Evolutionary conservation across 2,329 filamentous ascomycete species (phyloP).

Genomic region (Bipolaris gigantea): DNA sequence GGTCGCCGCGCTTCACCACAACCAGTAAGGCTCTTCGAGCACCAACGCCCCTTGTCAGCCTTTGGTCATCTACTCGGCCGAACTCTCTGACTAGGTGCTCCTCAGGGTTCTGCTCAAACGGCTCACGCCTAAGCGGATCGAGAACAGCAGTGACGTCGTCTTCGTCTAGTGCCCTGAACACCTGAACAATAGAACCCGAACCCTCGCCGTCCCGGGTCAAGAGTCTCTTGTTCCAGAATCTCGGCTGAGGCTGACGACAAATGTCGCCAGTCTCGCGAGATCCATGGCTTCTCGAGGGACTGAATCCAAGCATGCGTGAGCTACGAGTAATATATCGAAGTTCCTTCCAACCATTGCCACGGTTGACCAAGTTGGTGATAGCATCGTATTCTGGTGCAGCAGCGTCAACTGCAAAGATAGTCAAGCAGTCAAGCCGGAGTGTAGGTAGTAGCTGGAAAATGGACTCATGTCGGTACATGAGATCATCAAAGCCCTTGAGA

Average conservation of each 20-base stretch:
- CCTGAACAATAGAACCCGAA: conserved; percentile 10
- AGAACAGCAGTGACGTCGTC: conserved; percentile 12
- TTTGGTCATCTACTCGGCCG: conserved; percentile 15
- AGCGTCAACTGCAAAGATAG: conserved; percentile 13
- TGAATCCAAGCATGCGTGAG: conserved; percentile 20
- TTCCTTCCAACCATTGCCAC: conserved; percentile 20
- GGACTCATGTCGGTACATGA: conserved; percentile 19
- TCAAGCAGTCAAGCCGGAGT: conserved; percentile 16
- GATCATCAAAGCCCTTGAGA: conserved; percentile 19
- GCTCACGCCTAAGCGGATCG: conserved; percentile 7
- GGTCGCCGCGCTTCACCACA: conserved; percentile 14
- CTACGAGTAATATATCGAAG: conserved; percentile 16
- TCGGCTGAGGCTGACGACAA: conserved; percentile 14
- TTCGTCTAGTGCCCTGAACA: conserved; percentile 13
- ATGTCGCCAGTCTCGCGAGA: conserved; percentile 17
- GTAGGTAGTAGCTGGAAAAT: conserved; percentile 18
- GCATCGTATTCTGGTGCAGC: conserved; percentile 19
- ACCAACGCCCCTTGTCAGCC: conserved; percentile 12
- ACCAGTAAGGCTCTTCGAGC: conserved; percentile 13
- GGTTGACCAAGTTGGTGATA: conserved; percentile 15
- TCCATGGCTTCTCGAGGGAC: conserved; percentile 14
- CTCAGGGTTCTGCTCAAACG: conserved; percentile 11
- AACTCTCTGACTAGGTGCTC: conserved; percentile 8
- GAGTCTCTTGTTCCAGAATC: conserved; percentile 12
- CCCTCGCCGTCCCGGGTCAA: conserved; percentile 10